A percentile compares a stretch with the other conserved stretches of the same genome.
Evolutionary conservation across 148 eudicot species (phyloP).

Genomic region (Gaultheria prostrata): DNA sequence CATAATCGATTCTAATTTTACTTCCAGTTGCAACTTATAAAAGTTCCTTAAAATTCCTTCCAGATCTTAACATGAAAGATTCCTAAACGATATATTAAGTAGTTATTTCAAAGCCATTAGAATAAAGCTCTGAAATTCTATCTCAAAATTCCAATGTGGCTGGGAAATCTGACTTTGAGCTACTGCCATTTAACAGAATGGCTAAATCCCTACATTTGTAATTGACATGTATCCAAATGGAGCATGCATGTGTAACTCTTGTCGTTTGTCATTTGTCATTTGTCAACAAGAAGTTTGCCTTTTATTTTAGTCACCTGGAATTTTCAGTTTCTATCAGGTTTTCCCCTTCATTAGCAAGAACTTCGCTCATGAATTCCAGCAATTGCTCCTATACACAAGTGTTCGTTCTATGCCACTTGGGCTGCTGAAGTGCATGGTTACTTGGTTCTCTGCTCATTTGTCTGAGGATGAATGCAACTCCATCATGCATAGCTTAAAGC

Average conservation of each 20-base stretch:
- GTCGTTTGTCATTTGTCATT: neutral
- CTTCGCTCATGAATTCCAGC: constrained; percentile 54
- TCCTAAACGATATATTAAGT: no score
- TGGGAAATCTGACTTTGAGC: neutral
- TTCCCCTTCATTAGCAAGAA: constrained; percentile 52
- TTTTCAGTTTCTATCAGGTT: constrained; percentile 46
- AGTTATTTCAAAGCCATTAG: no score
- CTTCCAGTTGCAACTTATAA: constrained; percentile 4
- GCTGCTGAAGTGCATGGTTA: constrained; percentile 60
- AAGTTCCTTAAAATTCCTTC: neutral
- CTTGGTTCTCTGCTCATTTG: constrained; percentile 77
- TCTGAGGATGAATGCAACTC: constrained; percentile 55
- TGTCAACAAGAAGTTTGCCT: neutral
- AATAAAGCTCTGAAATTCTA: no score
- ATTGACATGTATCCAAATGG: neutral
- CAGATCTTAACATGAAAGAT: neutral
- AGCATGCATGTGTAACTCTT: neutral
- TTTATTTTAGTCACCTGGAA: neutral
- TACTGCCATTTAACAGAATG: neutral
- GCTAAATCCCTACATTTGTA: neutral
- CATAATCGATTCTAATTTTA: neutral
- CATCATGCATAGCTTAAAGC: constrained; percentile 46
- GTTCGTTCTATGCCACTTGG: constrained; percentile 79
- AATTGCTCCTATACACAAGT: constrained; percentile 49
- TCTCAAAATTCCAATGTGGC: neutral